A percentile compares a stretch with the other conserved stretches of the same genome.
Evolutionary conservation across 2,329 filamentous ascomycete genomes (phyloP).

Genomic region (Beauveria sp.): DNA sequence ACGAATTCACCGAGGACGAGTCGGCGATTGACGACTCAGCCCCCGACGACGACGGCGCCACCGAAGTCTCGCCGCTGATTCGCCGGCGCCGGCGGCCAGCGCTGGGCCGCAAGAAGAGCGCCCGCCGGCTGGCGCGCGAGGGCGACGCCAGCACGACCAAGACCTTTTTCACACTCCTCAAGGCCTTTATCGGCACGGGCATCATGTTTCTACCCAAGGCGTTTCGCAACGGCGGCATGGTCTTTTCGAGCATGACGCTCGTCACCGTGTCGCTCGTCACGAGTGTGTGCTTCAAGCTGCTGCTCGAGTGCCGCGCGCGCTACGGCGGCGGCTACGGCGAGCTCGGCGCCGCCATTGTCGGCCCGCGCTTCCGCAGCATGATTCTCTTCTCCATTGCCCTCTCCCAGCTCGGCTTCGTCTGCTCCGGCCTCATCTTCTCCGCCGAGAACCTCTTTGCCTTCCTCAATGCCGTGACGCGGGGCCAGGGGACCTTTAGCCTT

Average conservation of each 20-base stretch:
- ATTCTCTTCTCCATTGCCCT: slow-evolving; percentile 65
- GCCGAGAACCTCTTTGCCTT: slow-evolving; percentile 68
- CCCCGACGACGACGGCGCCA: slow-evolving; percentile 22
- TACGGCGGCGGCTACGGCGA: slow-evolving; percentile 69
- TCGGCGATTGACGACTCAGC: slow-evolving; percentile 43
- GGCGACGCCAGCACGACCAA: slow-evolving; percentile 62
- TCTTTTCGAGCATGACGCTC: slow-evolving; percentile 65
- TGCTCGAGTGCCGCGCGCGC: slow-evolving; percentile 57
- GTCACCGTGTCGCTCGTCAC: slow-evolving; percentile 58
- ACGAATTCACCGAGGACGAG: slow-evolving; percentile 33
- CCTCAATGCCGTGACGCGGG: slow-evolving; percentile 50
- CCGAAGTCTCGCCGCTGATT: slow-evolving; percentile 52
- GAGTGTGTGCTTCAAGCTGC: slow-evolving; percentile 63
- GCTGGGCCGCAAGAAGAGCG: slow-evolving; percentile 46
- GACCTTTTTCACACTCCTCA: slow-evolving; percentile 71
- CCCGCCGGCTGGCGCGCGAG: slow-evolving; percentile 33
- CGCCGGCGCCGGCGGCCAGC: slow-evolving; percentile 15
- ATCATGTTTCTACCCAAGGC: slow-evolving; percentile 79
- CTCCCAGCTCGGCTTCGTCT: slow-evolving; percentile 72
- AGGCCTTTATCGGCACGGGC: slow-evolving; percentile 72
- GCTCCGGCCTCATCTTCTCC: slow-evolving; percentile 68
- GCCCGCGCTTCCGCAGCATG: slow-evolving; percentile 53
- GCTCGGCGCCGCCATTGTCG: slow-evolving; percentile 58
- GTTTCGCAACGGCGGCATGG: slow-evolving; percentile 68
- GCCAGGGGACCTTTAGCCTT: slow-evolving; percentile 43